These are phyloP conservation scores for Cryptomeria japonica DNA, from an alignment of 75 land plant species.

Conservation along the genomic window DNA sequence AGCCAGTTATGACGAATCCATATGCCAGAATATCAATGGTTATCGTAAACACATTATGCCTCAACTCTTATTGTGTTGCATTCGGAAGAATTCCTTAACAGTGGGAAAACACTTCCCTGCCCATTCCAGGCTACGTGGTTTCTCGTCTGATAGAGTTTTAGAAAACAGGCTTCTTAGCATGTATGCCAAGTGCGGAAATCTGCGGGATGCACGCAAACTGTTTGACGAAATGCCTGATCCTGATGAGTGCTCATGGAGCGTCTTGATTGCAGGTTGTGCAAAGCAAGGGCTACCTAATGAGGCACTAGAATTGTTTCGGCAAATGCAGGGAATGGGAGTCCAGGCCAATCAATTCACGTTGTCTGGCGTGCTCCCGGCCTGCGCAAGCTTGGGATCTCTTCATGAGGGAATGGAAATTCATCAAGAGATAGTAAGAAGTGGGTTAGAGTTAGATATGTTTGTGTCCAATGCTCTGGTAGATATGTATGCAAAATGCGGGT, in stretches of 20 bases:
- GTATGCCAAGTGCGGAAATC: slow-evolving; percentile 31
- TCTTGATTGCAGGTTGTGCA: slow-evolving; percentile 27
- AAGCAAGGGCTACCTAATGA: slow-evolving; percentile 14
- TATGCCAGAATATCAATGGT: background rate
- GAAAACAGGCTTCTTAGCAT: slow-evolving; percentile 37
- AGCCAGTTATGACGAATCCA: background rate
- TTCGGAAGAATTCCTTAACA: background rate
- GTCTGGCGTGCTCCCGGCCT: slow-evolving; percentile 20
- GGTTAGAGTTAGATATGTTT: slow-evolving; percentile 11
- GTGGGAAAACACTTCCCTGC: slow-evolving; percentile 33
- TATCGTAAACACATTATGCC: background rate
- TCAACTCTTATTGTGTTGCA: background rate
- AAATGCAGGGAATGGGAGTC: slow-evolving; percentile 38
- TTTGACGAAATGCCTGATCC: slow-evolving; percentile 40
- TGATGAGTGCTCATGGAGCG: slow-evolving; percentile 41
- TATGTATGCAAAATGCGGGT: slow-evolving; percentile 22
- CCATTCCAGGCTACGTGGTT: slow-evolving; percentile 18
- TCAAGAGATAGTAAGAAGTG: slow-evolving; percentile 5
- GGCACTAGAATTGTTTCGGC: slow-evolving; percentile 22
- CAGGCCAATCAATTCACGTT: slow-evolving; percentile 28
- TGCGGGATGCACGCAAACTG: slow-evolving; percentile 15
- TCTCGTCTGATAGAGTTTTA: slow-evolving; percentile 21
- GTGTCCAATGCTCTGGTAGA: slow-evolving; percentile 9
- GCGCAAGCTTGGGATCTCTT: background rate
- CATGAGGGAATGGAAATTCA: slow-evolving; percentile 15